Percentiles rank a stretch among this genome's conserved stretches.
Conservation (phyloP, 768 basidiomycete species). For the Leccinum imitatum region DNA sequence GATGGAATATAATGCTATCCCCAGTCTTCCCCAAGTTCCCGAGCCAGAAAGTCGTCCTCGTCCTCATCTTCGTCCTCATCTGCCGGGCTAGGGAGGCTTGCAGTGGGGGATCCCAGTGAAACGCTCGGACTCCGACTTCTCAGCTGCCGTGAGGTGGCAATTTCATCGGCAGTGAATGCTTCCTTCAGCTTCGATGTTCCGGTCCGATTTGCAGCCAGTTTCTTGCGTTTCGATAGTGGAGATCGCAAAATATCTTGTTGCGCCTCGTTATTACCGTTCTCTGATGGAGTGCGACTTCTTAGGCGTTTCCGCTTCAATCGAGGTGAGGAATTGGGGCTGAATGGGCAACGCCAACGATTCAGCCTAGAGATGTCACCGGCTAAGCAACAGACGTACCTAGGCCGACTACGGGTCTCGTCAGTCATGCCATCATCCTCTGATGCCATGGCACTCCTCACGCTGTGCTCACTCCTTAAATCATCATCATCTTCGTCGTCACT, state of each 20-base stretch:
- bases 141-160: conserved; percentile 24
- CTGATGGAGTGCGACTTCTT: conserved; percentile 71
- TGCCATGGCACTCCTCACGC: conserved; percentile 42
- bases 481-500: conserved; percentile 56
- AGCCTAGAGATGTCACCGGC: conserved; percentile 22
- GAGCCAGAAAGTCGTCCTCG: conserved; percentile 80
- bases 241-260: conserved; percentile 54
- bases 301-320: conserved; percentile 63
- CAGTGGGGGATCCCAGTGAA: conserved; percentile 7
- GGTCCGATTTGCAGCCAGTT: conserved; percentile 61
- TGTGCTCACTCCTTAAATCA: conserved; percentile 38
- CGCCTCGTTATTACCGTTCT: conserved; percentile 40
- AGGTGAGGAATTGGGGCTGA: conserved; percentile 41
- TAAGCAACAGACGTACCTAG: conserved; percentile 36
- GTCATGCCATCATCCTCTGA: conserved; percentile 50
- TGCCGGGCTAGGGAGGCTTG: conserved; percentile 26
- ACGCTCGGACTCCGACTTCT: conserved; percentile 27
- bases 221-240: conserved; percentile 80
- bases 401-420: conserved; percentile 49
- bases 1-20: conserved; percentile 44
- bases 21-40: conserved; percentile 75
- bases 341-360: conserved; percentile 16
- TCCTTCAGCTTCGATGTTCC: conserved; percentile 71
- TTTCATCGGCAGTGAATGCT: conserved; percentile 55
- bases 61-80: conserved; percentile 60